Evolutionary conservation across 2,329 filamentous ascomycete genomes (phyloP).

Genomic region (Ciborinia camelliae): DNA sequence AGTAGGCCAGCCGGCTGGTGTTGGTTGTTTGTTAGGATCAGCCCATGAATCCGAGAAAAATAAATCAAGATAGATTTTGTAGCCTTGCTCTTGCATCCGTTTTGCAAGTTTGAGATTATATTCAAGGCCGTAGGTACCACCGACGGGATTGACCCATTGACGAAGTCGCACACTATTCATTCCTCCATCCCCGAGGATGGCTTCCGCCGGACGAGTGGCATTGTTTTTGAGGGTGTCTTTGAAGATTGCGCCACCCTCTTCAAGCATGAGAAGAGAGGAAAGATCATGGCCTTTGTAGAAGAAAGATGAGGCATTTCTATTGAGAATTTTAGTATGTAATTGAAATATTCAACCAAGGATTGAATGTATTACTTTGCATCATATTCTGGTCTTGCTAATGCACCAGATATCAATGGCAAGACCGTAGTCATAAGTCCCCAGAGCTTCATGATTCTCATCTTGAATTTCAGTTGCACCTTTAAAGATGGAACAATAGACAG

Average conservation of each 20-base stretch:
- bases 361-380: background rate
- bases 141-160: constrained; percentile 65
- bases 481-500: no score
- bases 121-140: constrained; percentile 62
- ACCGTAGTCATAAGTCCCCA: constrained; percentile 1
- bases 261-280: constrained; percentile 39
- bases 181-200: constrained; percentile 58
- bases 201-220: constrained; percentile 51
- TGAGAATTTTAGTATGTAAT: background rate
- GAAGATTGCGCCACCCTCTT: constrained; percentile 40
- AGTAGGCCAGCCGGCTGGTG: constrained; percentile 61
- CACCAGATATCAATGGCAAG: constrained; percentile 15
- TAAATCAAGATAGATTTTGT: constrained; percentile 57
- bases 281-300: constrained; percentile 43
- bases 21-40: constrained; percentile 60
- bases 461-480: background rate
- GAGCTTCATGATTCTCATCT: background rate
- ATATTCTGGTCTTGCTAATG: constrained; percentile 7
- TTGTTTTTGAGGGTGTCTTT: constrained; percentile 40
- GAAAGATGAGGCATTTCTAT: constrained; percentile 18
- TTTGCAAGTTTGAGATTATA: constrained; percentile 66
- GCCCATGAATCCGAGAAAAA: constrained; percentile 68
- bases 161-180: constrained; percentile 68
- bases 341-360: background rate
- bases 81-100: constrained; percentile 58